Evolutionary conservation across 1,284 basidiomycete genomes (phyloP).

Genomic region (Ganoderma leucocontextum): DNA sequence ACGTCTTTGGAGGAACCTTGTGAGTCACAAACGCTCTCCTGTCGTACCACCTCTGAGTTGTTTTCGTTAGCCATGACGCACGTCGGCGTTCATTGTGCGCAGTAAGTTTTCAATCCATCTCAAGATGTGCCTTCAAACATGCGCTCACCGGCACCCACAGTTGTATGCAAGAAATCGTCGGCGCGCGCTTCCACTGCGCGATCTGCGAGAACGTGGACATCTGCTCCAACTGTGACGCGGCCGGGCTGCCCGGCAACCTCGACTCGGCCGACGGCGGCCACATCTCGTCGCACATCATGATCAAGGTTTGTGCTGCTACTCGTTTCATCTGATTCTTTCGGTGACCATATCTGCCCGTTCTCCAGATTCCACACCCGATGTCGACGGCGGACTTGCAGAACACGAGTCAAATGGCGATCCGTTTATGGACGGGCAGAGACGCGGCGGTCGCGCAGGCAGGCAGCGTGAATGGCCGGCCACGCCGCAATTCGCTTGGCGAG

Average conservation of each 20-base stretch:
- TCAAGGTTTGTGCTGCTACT: slow-evolving; percentile 68
- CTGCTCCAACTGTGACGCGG: slow-evolving; percentile 89
- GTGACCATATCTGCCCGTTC: background rate
- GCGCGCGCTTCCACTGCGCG: slow-evolving; percentile 90
- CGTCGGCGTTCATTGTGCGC: slow-evolving; percentile 59
- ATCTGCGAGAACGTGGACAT: slow-evolving; percentile 86
- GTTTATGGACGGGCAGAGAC: slow-evolving; percentile 82
- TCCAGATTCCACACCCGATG: slow-evolving; percentile 85
- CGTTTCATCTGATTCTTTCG: background rate
- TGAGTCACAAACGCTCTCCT: slow-evolving; percentile 45
- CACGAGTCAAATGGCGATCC: slow-evolving; percentile 69
- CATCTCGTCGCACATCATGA: slow-evolving; percentile 87
- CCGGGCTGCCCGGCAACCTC: slow-evolving; percentile 81
- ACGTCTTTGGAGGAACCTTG: slow-evolving; percentile 57
- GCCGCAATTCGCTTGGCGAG: slow-evolving; percentile 60
- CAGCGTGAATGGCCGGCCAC: slow-evolving; percentile 42
- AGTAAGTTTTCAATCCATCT: slow-evolving; percentile 60
- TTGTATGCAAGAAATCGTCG: slow-evolving; percentile 88
- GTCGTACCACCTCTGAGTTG: background rate
- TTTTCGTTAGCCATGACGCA: slow-evolving; percentile 26
- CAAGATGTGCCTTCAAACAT: background rate
- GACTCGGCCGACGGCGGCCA: slow-evolving; percentile 81
- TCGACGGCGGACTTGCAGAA: slow-evolving; percentile 73
- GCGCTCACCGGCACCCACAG: slow-evolving; percentile 48
- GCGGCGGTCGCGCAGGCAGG: slow-evolving; percentile 59